Evolutionary conservation across 2,329 filamentous ascomycete genomes (phyloP).

Genomic region (Ophiostoma perfectum): DNA sequence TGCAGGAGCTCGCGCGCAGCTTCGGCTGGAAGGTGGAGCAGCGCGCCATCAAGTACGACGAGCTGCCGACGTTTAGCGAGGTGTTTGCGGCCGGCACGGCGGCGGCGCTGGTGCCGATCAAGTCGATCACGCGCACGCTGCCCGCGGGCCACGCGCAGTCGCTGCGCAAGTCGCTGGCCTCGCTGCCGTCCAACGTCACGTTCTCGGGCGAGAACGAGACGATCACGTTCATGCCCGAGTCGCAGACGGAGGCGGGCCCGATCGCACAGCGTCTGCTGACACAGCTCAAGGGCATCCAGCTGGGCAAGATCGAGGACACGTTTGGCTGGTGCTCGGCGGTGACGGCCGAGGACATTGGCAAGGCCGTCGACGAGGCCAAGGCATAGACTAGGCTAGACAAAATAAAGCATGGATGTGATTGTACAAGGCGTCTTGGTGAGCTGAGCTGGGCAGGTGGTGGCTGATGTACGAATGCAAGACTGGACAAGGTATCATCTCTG

Average conservation of each 20-base stretch:
- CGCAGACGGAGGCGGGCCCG: constrained; percentile 64
- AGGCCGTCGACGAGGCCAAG: constrained; percentile 28
- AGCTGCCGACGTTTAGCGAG: constrained; percentile 56
- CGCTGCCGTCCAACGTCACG: constrained; percentile 37
- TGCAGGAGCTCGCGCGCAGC: constrained; percentile 67
- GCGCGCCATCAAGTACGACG: constrained; percentile 60
- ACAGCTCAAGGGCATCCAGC: constrained; percentile 79
- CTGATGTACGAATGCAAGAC: too few species aligned
- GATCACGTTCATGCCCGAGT: constrained; percentile 49
- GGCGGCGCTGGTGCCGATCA: constrained; percentile 84
- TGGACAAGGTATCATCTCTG: too few species aligned
- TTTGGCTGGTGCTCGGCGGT: constrained; percentile 65
- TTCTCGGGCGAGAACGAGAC: constrained; percentile 42
- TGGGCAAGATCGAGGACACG: constrained; percentile 68
- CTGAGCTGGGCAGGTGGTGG: too few species aligned
- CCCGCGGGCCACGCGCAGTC: constrained; percentile 38
- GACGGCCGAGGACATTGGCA: constrained; percentile 40
- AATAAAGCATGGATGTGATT: neutral
- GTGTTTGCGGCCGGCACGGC: constrained; percentile 91
- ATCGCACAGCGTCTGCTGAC: constrained; percentile 66
- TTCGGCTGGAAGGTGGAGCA: constrained; percentile 83
- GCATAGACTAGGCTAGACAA: constrained; percentile 6
- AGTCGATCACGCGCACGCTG: constrained; percentile 70
- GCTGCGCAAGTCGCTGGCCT: constrained; percentile 27
- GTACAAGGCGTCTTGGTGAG: too few species aligned